Evolutionary conservation across 768 basidiomycete genomes (phyloP), one percentile per base, ranked within the genome.

Genomic region (Mycena rebaudengoi): DNA sequence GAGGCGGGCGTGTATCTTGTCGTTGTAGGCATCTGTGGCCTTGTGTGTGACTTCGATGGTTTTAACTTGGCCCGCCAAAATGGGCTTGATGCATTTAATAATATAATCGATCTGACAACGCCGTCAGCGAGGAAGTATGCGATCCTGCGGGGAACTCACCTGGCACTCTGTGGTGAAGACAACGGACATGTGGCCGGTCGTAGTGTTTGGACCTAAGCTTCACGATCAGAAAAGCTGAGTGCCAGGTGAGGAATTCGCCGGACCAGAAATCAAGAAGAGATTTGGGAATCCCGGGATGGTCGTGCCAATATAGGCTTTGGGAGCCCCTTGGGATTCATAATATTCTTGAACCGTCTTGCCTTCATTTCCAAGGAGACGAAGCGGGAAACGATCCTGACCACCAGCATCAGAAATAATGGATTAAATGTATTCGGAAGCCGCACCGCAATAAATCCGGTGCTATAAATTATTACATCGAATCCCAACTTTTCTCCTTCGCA

Each of bases 261-360:
- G 60, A 86, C 86, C 86, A 18, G 84, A 73, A 39, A 87, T 67
- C 20, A 74, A 77, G 70, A 84, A 86, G 28, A 80, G 62, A 67
- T 87, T 88, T 16, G 86, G 87, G 70, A 88, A 87, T 5, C 85
- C 85, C 30, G 86, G 86, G 35, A 82, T 74, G 54, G 81, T 81
- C 23, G 80, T 77, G 7, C 89, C 88, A 20, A 84, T 70, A 71
- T 88, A 88, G 1, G 85, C 86, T 28, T 75, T 79, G 7, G 84
- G 74, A 5, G 86, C 86, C 20, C 82, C 83, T 64, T 86, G 80
- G 32, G 76, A 74, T 20, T 76, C 74, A 69, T 78, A 85, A 63
- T 85, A 86, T 45, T 85, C 82, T 6, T 73, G 56, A 3, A 87
- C 65, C 1, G 80, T 80, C 35, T 64, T 64, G 23, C 82, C 83